Conservation (phyloP, 164 flowering plant genomes). For the Chimonanthus salicifolius region DNA sequence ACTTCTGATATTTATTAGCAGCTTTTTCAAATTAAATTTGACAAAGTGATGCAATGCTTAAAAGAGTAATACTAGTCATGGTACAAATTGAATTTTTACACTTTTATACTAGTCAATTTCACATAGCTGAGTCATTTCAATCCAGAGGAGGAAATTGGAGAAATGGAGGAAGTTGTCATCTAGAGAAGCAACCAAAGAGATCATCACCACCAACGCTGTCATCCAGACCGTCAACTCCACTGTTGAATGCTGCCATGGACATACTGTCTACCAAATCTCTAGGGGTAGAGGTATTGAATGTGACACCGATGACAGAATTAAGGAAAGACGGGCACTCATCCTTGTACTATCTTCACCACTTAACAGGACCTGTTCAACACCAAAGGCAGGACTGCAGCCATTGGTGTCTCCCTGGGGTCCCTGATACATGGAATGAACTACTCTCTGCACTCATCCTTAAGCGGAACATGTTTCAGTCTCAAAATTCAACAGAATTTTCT, state of each 20-base stretch:
- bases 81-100: no score
- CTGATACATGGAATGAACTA: slow-evolving; percentile 85
- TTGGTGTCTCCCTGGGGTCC: slow-evolving; percentile 98
- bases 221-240: slow-evolving; percentile 35
- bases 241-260: slow-evolving; percentile 25
- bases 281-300: slow-evolving; percentile 43
- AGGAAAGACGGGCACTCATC: slow-evolving; percentile 93
- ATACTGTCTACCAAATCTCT: slow-evolving; percentile 29
- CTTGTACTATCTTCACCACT: slow-evolving; percentile 54
- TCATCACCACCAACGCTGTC: slow-evolving; percentile 44
- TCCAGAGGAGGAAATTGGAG: slow-evolving; percentile 85
- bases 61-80: no score
- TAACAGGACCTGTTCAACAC: slow-evolving; percentile 42
- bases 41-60: not conserved
- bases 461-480: slow-evolving; percentile 19
- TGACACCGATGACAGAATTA: slow-evolving; percentile 56
- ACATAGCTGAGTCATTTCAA: not conserved
- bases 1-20: not conserved
- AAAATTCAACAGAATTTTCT: slow-evolving; percentile 20
- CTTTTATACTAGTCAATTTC: not conserved
- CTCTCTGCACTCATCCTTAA: slow-evolving; percentile 59
- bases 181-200: slow-evolving; percentile 69
- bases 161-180: slow-evolving; percentile 75
- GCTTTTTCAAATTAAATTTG: not conserved
- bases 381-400: slow-evolving; percentile 97